phyloP scores from a whole-genome alignment of 2,329 filamentous ascomycete genomes.

The Cladosporium cucumerinum region DNA sequence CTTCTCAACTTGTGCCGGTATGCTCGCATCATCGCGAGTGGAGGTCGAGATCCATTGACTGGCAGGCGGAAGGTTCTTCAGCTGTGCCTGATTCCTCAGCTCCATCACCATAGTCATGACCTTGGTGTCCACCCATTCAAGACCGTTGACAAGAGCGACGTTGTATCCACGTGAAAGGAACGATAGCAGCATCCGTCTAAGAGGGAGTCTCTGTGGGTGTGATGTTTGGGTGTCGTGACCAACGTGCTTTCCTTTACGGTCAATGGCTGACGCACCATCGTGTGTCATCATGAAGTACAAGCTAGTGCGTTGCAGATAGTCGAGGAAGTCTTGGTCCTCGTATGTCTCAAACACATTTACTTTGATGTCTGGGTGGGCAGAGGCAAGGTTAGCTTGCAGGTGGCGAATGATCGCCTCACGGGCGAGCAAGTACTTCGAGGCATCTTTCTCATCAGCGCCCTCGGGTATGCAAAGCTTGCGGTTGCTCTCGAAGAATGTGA shows the following conservation, averaged over 20 bases:
- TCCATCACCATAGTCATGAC: slow-evolving; percentile 51
- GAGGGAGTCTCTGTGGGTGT: slow-evolving; percentile 22
- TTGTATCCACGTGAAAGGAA: slow-evolving; percentile 58
- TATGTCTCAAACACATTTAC: slow-evolving; percentile 50
- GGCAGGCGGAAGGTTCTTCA: slow-evolving; percentile 1
- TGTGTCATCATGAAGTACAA: slow-evolving; percentile 68
- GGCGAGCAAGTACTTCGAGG: slow-evolving; percentile 58
- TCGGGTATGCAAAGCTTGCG: slow-evolving; percentile 55
- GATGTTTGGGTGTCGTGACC: slow-evolving; percentile 17
- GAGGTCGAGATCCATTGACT: slow-evolving; percentile 2
- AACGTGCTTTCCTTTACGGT: slow-evolving; percentile 24
- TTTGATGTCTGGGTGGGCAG: slow-evolving; percentile 40
- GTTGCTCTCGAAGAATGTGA: slow-evolving; percentile 65
- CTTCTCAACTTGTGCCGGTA: slow-evolving; percentile 19
- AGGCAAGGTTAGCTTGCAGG: slow-evolving; percentile 47
- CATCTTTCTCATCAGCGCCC: slow-evolving; percentile 31
- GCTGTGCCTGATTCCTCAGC: slow-evolving; percentile 18
- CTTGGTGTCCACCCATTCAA: slow-evolving; percentile 64
- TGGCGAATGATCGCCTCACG: slow-evolving; percentile 64
- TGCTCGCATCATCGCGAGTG: neutral
- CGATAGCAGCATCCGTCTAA: slow-evolving; percentile 52
- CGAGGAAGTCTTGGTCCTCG: slow-evolving; percentile 49
- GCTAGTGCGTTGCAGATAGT: slow-evolving; percentile 54
- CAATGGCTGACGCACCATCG: slow-evolving; percentile 49
- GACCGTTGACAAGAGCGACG: slow-evolving; percentile 60